These are phyloP conservation scores for Suhomyces bokatorum DNA, from an alignment of 1,139 yeast species.

Conservation along the genomic window DNA sequence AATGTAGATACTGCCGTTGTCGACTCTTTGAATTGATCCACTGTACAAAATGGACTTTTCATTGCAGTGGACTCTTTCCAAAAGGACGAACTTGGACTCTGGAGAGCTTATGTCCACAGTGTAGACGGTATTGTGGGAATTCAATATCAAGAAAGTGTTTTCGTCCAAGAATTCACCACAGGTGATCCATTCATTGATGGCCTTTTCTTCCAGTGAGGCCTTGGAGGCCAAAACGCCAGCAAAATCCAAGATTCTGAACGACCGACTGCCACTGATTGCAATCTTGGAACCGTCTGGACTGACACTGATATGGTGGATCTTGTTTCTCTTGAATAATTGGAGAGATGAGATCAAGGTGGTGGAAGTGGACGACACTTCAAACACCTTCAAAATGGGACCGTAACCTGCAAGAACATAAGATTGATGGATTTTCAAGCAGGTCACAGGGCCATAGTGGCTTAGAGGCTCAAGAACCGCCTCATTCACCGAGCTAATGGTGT, in stretches of 20 bases:
- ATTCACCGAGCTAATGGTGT: slow-evolving; percentile 18
- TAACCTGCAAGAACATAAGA: slow-evolving; percentile 61
- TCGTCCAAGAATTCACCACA: slow-evolving; percentile 51
- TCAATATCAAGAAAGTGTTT: slow-evolving; percentile 51
- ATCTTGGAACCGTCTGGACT: slow-evolving; percentile 31
- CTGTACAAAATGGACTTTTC: slow-evolving; percentile 87
- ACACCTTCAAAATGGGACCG: slow-evolving; percentile 68
- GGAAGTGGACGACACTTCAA: slow-evolving; percentile 38
- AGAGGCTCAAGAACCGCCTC: slow-evolving; percentile 25
- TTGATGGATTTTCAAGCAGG: slow-evolving; percentile 53
- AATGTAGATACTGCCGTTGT: slow-evolving; percentile 45
- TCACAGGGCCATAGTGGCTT: slow-evolving; percentile 73
- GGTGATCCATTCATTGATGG: slow-evolving; percentile 77
- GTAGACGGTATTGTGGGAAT: slow-evolving; percentile 78
- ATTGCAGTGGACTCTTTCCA: slow-evolving; percentile 50
- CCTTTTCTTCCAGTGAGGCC: slow-evolving; percentile 38
- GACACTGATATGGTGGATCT: slow-evolving; percentile 71
- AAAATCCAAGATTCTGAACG: slow-evolving; percentile 48
- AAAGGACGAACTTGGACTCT: slow-evolving; percentile 22
- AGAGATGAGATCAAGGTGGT: slow-evolving; percentile 41
- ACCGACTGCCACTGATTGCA: slow-evolving; percentile 71
- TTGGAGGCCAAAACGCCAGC: background rate
- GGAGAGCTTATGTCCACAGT: slow-evolving; percentile 36
- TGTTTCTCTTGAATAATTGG: slow-evolving; percentile 64
- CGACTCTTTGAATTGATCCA: slow-evolving; percentile 63